phyloP scores from a whole-genome alignment of 164 flowering plant genomes.

The Stephania cephalantha region DNA sequence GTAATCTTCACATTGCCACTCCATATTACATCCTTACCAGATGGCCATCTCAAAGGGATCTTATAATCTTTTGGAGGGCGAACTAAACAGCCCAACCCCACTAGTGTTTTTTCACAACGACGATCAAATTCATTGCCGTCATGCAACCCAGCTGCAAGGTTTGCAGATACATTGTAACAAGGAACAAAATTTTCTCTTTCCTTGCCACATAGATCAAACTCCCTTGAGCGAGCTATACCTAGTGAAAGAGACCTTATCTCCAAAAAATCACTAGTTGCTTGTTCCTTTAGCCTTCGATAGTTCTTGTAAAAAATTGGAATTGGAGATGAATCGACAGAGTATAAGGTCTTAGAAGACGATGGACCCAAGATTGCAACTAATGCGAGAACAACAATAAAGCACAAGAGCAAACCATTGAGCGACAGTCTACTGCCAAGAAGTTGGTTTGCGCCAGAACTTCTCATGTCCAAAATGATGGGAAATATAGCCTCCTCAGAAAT shows the following conservation, averaged over 20 bases:
- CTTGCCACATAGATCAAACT: conserved; percentile 73
- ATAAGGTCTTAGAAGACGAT: conserved; percentile 42
- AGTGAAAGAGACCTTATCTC: conserved; percentile 53
- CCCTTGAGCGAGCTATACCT: conserved; percentile 39
- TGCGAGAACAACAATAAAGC: conserved; percentile 48
- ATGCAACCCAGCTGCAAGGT: conserved; percentile 56
- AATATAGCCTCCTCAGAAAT: conserved; percentile 7
- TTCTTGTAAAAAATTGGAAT: conserved; percentile 42
- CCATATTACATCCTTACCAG: conserved; percentile 92
- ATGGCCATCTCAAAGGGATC: conserved; percentile 88
- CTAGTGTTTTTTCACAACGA: conserved; percentile 63
- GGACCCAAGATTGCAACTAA: conserved; percentile 57
- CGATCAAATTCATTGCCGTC: conserved; percentile 90
- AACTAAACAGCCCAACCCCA: conserved; percentile 46
- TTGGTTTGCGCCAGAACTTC: conserved; percentile 62
- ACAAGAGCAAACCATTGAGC: conserved; percentile 57
- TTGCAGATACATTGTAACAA: conserved; percentile 76
- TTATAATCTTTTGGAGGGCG: conserved; percentile 93
- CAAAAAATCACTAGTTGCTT: conserved; percentile 56
- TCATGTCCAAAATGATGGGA: conserved; percentile 53
- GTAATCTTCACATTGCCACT: conserved; percentile 90
- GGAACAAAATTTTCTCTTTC: conserved; percentile 83
- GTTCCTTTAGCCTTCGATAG: conserved; percentile 77
- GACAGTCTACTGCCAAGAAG: conserved; percentile 50
- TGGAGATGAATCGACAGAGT: conserved; percentile 25